A percentile compares a stretch with the other conserved stretches of the same genome.
Conservation (phyloP, 2,329 filamentous ascomycete species). For the Cryphonectria carpinicola region DNA sequence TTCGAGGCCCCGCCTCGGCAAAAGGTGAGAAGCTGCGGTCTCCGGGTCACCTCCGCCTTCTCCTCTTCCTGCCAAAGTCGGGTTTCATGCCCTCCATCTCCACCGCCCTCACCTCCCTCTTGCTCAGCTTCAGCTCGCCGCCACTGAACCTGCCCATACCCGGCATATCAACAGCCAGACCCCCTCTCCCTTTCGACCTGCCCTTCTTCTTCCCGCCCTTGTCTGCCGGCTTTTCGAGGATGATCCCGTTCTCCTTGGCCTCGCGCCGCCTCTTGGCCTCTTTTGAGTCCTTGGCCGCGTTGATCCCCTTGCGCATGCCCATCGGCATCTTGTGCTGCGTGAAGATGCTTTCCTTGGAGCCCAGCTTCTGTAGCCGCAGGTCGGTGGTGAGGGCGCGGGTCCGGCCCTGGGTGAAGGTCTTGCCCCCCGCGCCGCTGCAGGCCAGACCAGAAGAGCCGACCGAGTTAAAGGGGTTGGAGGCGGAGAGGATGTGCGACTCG, state of each 20-base stretch:
- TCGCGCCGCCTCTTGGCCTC: conserved; percentile 76
- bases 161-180: conserved; percentile 68
- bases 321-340: conserved; percentile 89
- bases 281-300: conserved; percentile 63
- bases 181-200: conserved; percentile 55
- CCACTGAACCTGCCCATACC: conserved; percentile 79
- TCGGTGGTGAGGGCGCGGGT: conserved; percentile 83
- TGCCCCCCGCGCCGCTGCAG: conserved; percentile 37
- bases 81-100: conserved; percentile 65
- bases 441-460: conserved; percentile 46
- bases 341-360: conserved; percentile 74
- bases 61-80: conserved; percentile 36
- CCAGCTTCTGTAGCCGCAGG: conserved; percentile 79
- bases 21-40: not conserved
- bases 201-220: conserved; percentile 44
- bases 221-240: conserved; percentile 66
- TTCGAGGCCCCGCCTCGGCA: no score
- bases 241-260: conserved; percentile 87
- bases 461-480: conserved; percentile 51
- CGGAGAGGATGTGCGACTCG: conserved; percentile 84
- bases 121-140: conserved; percentile 78
- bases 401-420: conserved; percentile 62
- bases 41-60: conserved; percentile 42
- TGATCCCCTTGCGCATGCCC: conserved; percentile 83
- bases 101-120: conserved; percentile 74